These are phyloP conservation scores for Lepiota venenata DNA, from an alignment of 768 basidiomycete species.

Conservation along the genomic window DNA sequence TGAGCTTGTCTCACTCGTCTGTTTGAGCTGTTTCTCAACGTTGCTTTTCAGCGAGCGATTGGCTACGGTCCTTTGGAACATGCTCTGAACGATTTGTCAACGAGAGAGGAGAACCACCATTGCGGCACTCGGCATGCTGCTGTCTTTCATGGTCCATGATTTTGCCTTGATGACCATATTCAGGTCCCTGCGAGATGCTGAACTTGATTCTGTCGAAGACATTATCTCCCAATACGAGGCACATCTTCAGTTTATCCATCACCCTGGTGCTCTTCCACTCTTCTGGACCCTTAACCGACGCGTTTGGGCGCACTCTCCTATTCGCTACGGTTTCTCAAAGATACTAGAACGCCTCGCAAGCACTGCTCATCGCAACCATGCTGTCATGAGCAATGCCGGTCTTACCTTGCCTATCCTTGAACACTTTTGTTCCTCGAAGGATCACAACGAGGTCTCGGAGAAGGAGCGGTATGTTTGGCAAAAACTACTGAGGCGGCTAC, in stretches of 20 bases:
- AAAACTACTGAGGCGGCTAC: slow-evolving; percentile 61
- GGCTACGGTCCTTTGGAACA: slow-evolving; percentile 64
- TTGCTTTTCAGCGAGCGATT: slow-evolving; percentile 41
- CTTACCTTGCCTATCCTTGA: slow-evolving; percentile 52
- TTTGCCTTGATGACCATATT: slow-evolving; percentile 59
- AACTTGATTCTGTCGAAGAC: slow-evolving; percentile 36
- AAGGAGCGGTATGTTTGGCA: slow-evolving; percentile 54
- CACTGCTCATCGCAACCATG: slow-evolving; percentile 67
- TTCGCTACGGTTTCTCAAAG: slow-evolving; percentile 55
- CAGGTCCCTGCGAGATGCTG: slow-evolving; percentile 32
- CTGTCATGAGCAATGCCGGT: slow-evolving; percentile 57
- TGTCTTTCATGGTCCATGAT: slow-evolving; percentile 65
- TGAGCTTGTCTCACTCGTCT: slow-evolving; percentile 27
- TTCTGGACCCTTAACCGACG: slow-evolving; percentile 43
- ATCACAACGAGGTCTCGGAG: slow-evolving; percentile 25
- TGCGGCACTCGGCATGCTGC: slow-evolving; percentile 35
- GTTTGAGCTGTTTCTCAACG: background rate
- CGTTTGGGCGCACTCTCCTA: slow-evolving; percentile 14
- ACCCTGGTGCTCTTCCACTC: slow-evolving; percentile 59
- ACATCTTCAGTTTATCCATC: slow-evolving; percentile 46
- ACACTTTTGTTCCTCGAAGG: slow-evolving; percentile 32
- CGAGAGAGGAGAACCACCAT: slow-evolving; percentile 28
- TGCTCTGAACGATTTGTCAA: slow-evolving; percentile 52
- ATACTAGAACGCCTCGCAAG: slow-evolving; percentile 60
- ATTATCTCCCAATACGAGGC: slow-evolving; percentile 33